Evolutionary conservation across 2,329 filamentous ascomycete genomes (phyloP).

Genomic region (Cladosporium sp.): DNA sequence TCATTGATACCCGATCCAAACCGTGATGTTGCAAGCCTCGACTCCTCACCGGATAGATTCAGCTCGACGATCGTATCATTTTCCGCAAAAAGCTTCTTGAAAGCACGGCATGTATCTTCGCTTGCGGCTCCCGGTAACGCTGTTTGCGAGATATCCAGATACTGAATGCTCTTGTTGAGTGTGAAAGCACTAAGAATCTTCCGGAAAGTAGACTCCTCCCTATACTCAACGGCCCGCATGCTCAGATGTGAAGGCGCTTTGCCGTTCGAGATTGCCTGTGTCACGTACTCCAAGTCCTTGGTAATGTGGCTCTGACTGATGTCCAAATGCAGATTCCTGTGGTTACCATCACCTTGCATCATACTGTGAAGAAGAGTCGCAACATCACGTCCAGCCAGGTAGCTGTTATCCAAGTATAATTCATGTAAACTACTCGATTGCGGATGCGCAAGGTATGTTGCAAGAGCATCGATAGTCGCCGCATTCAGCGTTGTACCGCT

Average conservation of each 20-base stretch:
- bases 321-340: conserved; percentile 59
- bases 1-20: conserved; percentile 66
- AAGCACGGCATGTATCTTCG: conserved; percentile 60
- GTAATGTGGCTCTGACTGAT: conserved; percentile 61
- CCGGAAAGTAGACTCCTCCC: conserved; percentile 60
- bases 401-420: conserved; percentile 63
- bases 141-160: conserved; percentile 66
- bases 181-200: conserved; percentile 59
- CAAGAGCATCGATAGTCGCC: conserved; percentile 60
- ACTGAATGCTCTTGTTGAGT: conserved; percentile 59
- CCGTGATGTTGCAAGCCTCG: conserved; percentile 65
- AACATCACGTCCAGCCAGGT: conserved; percentile 60
- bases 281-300: conserved; percentile 48
- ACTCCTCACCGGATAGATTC: conserved; percentile 68
- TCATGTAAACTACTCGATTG: conserved; percentile 57
- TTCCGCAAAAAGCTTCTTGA: conserved; percentile 62
- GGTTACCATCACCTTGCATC: conserved; percentile 37
- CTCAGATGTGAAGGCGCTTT: conserved; percentile 60
- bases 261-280: conserved; percentile 48
- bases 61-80: conserved; percentile 64
- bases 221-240: conserved; percentile 66
- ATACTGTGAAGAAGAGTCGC: conserved; percentile 63
- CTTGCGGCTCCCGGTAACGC: conserved; percentile 66
- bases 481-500: conserved; percentile 61
- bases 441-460: conserved; percentile 52